These are phyloP conservation scores for Aspergillus pseudotamarii DNA, from an alignment of 2,329 filamentous ascomycete genomes.

Conservation along the genomic window DNA sequence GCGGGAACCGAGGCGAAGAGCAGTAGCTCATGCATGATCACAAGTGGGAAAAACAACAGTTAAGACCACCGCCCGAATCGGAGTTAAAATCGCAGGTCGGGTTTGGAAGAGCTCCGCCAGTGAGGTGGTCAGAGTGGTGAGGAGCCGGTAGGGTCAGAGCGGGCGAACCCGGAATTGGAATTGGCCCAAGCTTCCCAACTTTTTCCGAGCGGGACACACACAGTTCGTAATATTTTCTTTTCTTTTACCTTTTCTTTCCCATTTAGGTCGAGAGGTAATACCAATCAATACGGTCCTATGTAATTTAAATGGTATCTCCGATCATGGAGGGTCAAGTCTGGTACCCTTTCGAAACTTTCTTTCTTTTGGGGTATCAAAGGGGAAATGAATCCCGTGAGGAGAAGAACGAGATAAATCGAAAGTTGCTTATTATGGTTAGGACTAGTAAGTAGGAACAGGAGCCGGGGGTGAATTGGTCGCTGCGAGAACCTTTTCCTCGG, in stretches of 20 bases:
- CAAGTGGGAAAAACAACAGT: slow-evolving; percentile 2
- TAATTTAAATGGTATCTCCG: no score
- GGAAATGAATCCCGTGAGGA: background rate
- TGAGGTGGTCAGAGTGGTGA: slow-evolving; percentile 14
- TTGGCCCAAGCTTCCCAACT: slow-evolving; percentile 4
- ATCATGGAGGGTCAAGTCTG: no score
- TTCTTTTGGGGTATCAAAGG: background rate
- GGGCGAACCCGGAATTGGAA: slow-evolving; percentile 20
- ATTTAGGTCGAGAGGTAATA: background rate
- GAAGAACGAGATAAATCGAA: background rate
- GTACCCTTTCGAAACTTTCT: no score
- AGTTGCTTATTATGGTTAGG: background rate
- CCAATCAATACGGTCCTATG: background rate
- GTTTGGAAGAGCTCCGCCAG: background rate
- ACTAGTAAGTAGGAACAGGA: background rate
- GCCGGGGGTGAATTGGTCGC: background rate
- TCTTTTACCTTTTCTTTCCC: background rate
- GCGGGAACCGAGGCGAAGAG: slow-evolving; percentile 62
- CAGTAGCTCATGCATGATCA: slow-evolving; percentile 63
- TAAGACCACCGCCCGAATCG: background rate
- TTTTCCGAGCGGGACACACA: slow-evolving; percentile 7
- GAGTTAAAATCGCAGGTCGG: background rate
- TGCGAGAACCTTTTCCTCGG: background rate
- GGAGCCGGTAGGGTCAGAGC: slow-evolving; percentile 13
- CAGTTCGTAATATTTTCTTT: background rate